Evolutionary conservation across 176 grass and related monocot species (phyloP).

Genomic region (Oryza meyeriana): DNA sequence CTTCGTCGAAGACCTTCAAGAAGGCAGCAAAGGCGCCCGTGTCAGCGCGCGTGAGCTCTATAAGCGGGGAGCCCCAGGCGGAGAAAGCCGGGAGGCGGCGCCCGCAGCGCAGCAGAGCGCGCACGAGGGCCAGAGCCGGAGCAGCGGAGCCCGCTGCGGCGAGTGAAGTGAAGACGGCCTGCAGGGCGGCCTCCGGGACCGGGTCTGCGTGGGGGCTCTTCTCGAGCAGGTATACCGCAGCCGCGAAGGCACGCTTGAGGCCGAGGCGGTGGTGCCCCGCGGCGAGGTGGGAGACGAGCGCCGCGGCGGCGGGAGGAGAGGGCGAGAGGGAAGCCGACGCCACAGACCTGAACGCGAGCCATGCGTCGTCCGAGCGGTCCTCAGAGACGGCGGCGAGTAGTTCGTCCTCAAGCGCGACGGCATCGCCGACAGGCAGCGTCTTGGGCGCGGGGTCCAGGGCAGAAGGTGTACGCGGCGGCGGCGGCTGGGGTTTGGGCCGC

Average conservation of each 20-base stretch:
- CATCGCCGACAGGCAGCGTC: slow-evolving; percentile 15
- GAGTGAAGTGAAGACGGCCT: slow-evolving; percentile 54
- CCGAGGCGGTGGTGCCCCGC: slow-evolving; percentile 55
- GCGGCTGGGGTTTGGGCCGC: slow-evolving; percentile 42
- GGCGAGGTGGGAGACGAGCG: slow-evolving; percentile 73
- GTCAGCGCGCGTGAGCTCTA: slow-evolving; percentile 47
- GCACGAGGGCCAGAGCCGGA: slow-evolving; percentile 66
- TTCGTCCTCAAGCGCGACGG: slow-evolving; percentile 50
- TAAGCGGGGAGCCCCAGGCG: slow-evolving; percentile 49
- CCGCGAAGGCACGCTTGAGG: slow-evolving; percentile 84
- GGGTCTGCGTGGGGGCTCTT: slow-evolving; percentile 43
- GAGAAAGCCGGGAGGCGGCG: slow-evolving; percentile 63
- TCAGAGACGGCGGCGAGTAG: slow-evolving; percentile 49
- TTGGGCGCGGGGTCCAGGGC: neutral
- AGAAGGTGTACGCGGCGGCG: slow-evolving; percentile 2
- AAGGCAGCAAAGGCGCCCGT: slow-evolving; percentile 50
- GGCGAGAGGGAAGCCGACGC: slow-evolving; percentile 46
- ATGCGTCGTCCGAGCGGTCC: slow-evolving; percentile 59
- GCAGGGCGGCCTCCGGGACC: slow-evolving; percentile 41
- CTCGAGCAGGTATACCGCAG: slow-evolving; percentile 76
- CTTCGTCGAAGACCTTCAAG: slow-evolving; percentile 68
- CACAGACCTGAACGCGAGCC: slow-evolving; percentile 84
- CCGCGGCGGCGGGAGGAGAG: slow-evolving; percentile 53
- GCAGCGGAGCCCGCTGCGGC: slow-evolving; percentile 31
- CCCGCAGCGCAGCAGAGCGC: slow-evolving; percentile 53